Base-by-base conservation (phyloP, 2,329 filamentous ascomycete species). In the Alternaria sp. region DNA sequence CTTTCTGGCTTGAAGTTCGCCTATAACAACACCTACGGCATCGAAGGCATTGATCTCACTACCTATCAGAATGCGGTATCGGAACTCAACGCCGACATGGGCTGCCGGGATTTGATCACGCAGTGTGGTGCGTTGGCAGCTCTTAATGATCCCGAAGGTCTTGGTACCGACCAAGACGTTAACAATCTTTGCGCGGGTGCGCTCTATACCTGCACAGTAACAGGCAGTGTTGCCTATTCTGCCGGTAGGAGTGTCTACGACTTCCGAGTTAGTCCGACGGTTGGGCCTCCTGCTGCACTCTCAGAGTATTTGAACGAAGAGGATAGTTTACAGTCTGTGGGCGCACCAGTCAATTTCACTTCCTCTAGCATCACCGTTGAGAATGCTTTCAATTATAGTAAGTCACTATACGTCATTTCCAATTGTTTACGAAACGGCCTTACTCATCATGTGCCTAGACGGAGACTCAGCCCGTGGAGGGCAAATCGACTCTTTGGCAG, bases 11-110 rank as follows among this genome's bases (percentile, higher is more conserved):
- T 86, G 1, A 70, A 75, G 7, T 88, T 88, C 72, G 84, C 85
- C 9, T 81, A 81, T 56, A 85, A 86, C 70, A 91, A 90, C 71
- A 86, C 88, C 0, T 93, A 90, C 70, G 85, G 83, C 8, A 82
- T 90, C 56, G 70, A 85, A 61, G 80, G 84, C 2, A 83, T 90
- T 62, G 81, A 82, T 44, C 78, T 83, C 6, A 81, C 82, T 2
- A 79, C 82, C 46, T 82, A 84, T 46, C 70, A 81, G 41, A 79
- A 82, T 40, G 75, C 79, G 26, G 74, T 82, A 31, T 78, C 78
- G 23, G 80, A 76, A 17, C 86, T 83, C 65, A 81, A 82, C 49
- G 68, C 63, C 40, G 67, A 75, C 9, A 80, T 74, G 28, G 87
- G 86, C 13, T 90, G 87, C 71, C 75, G 76, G 41, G 83, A 85